Evolutionary conservation across 2,329 filamentous ascomycete genomes (phyloP).

Genomic region (Passalora sequoiae): DNA sequence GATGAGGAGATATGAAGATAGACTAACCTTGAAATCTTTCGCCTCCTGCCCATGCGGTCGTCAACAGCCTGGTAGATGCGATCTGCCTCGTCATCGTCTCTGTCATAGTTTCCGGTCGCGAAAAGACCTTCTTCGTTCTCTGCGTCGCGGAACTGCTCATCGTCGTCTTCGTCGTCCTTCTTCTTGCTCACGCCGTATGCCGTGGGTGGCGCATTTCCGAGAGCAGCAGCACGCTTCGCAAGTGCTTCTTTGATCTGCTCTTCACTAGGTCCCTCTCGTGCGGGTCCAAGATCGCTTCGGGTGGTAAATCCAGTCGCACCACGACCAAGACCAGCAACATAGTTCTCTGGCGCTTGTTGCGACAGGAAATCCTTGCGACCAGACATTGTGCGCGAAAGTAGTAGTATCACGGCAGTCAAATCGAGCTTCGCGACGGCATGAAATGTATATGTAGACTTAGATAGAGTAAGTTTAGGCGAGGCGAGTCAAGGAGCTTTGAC

Average conservation of each 20-base stretch:
- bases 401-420: no score
- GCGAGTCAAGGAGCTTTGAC: no score
- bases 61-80: constrained; percentile 93
- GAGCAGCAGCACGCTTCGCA: constrained; percentile 81
- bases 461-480: no score
- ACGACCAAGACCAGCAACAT: constrained; percentile 90
- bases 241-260: constrained; percentile 98
- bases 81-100: constrained; percentile 96
- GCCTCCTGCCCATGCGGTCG: constrained; percentile 89
- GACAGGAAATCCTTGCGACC: constrained; percentile 78
- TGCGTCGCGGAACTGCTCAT: constrained; percentile 85
- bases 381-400: constrained; percentile 44
- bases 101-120: constrained; percentile 90
- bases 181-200: constrained; percentile 65
- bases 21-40: constrained; percentile 81
- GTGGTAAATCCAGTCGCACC: constrained; percentile 98
- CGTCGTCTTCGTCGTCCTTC: constrained; percentile 69
- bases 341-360: constrained; percentile 62
- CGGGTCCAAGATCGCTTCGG: constrained; percentile 90
- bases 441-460: no score
- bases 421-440: no score
- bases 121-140: constrained; percentile 97
- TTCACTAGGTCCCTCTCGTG: constrained; percentile 88
- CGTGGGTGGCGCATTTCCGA: constrained; percentile 66
- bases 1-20: constrained; percentile 20